These are phyloP conservation scores for Dictyostelium firmibasis DNA, from an alignment of 78 protist species.

Conservation along the genomic window DNA sequence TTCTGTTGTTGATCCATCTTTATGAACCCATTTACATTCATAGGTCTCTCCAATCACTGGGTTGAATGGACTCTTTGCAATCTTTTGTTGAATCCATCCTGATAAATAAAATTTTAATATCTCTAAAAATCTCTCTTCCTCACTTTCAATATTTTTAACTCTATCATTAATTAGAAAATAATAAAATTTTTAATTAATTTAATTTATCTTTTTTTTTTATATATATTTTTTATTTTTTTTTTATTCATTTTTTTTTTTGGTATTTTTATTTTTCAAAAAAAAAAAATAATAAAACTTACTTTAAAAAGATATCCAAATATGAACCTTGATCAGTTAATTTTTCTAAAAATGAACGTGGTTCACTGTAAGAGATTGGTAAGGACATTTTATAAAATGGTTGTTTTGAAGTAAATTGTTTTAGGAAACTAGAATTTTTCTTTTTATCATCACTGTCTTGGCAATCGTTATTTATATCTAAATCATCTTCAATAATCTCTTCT, in stretches of 20 bases:
- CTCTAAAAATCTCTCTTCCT: constrained; percentile 52
- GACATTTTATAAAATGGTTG: constrained; percentile 70
- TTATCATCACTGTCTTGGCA: not conserved
- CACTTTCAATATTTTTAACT: constrained; percentile 15
- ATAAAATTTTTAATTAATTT: too few species aligned
- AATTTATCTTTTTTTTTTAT: not conserved
- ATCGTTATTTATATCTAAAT: not conserved
- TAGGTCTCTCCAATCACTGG: constrained; percentile 55
- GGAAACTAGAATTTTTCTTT: constrained; percentile 16
- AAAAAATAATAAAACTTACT: not conserved
- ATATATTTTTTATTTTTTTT: not conserved
- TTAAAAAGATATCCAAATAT: constrained; percentile 42
- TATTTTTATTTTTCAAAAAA: not conserved
- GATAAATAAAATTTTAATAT: constrained; percentile 63
- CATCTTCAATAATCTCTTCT: constrained; percentile 10
- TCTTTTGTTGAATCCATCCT: constrained; percentile 29
- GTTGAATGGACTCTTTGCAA: constrained; percentile 51
- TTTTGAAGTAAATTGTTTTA: constrained; percentile 54
- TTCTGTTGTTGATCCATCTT: constrained; percentile 41
- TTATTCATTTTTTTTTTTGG: not conserved
- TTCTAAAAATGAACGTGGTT: constrained; percentile 60
- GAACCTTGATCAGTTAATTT: constrained; percentile 67
- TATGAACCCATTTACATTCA: constrained; percentile 45
- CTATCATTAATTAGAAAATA: not conserved
- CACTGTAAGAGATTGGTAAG: constrained; percentile 35